Conservation (phyloP, 345 rosid genomes). For the Corymbia maculata region DNA sequence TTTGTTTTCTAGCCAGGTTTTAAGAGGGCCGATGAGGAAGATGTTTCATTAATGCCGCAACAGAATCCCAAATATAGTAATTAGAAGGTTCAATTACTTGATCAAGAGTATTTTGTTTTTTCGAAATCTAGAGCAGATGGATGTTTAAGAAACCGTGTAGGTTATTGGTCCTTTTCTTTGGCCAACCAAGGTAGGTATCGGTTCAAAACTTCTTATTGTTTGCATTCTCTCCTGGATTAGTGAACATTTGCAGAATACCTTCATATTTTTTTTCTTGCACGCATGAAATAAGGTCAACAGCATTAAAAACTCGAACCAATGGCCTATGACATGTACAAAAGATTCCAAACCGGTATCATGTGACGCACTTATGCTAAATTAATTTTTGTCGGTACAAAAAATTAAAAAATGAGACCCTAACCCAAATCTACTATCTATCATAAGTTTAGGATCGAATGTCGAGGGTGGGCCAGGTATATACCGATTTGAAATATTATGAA, state of each 20-base stretch:
- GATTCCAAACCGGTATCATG: background rate
- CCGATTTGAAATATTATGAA: background rate
- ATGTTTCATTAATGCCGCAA: background rate
- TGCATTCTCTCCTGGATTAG: background rate
- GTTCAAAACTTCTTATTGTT: background rate
- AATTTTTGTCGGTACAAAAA: accelerated
- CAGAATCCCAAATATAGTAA: background rate
- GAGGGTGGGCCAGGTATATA: background rate
- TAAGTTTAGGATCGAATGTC: background rate
- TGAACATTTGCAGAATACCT: background rate
- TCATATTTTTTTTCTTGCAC: background rate
- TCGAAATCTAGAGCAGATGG: background rate
- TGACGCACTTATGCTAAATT: background rate
- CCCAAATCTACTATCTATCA: background rate
- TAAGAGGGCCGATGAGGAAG: background rate
- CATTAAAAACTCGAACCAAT: background rate
- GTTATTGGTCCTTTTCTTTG: background rate
- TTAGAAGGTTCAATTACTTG: background rate
- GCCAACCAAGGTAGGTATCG: background rate
- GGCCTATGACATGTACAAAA: background rate
- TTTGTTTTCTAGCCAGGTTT: background rate
- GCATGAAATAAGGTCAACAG: background rate
- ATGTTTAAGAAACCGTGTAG: background rate
- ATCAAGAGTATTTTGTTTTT: background rate
- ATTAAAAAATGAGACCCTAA: background rate